Base-by-base conservation (phyloP, 1,284 basidiomycete species). In the Malassezia obtusa region DNA sequence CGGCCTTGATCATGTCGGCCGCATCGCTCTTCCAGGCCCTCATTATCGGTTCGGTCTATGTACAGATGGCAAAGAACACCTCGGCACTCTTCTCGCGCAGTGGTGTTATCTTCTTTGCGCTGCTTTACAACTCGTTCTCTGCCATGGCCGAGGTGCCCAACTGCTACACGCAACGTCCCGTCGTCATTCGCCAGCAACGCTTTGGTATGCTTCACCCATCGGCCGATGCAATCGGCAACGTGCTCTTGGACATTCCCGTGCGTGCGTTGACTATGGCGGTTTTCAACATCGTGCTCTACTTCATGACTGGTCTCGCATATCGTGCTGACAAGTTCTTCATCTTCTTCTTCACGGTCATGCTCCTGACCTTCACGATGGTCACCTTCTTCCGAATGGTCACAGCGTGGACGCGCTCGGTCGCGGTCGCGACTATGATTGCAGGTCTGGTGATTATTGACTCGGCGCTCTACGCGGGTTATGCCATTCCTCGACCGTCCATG, bases 1-100 rank as follows among this genome's bases (percentile, higher is more conserved):
- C 80, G 0, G 62, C 68, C 41, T 28, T 66, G 22, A 65, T 75
- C 37, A 64, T 68, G 31, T 64, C 65, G 12, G 58, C 76, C 30
- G 66, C 62, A 49, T 64, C 49, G 21, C 48, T 60, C 21, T 70
- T 62, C 59, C 83, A 86, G 73, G 84, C 79, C 9, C 67, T 87
- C 51, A 84, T 88, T 61, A 78, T 84, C 52, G 87, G 88, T 11
- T 85, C 84, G 0, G 80, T 85, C 31, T 92, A 87, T 77, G 78
- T 84, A 58, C 77, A 80, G 4, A 75, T 84, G 45, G 77, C 82
- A 0, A 77, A 82, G 15, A 73, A 77, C 5, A 87, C 88, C 0
- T 72, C 76, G 0, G 83, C 82, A 12, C 85, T 82, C 72, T 91
- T 85, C 77, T 83, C 84, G 14, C 81, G 87, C 19, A 52, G 48